Evolutionary conservation across 2,329 filamentous ascomycete species (phyloP).

Genomic region (Verticillium dahliae): DNA sequence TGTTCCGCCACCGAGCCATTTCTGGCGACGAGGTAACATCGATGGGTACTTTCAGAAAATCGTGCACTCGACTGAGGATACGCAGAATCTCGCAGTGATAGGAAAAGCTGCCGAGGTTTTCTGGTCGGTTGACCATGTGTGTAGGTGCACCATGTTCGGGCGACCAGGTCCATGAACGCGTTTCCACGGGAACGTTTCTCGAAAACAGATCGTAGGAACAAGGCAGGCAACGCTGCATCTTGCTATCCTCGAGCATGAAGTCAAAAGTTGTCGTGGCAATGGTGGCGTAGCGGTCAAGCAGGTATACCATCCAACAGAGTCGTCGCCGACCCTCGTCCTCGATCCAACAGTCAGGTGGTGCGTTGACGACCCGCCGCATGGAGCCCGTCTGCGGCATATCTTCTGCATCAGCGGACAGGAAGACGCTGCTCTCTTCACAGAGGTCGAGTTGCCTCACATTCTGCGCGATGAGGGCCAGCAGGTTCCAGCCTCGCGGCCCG

Average conservation of each 20-base stretch:
- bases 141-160: slow-evolving; percentile 16
- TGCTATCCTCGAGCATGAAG: slow-evolving; percentile 31
- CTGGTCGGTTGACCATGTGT: slow-evolving; percentile 19
- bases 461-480: slow-evolving; percentile 30
- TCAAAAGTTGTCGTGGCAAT: slow-evolving; percentile 33
- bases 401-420: slow-evolving; percentile 23
- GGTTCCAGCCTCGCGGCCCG: slow-evolving; percentile 33
- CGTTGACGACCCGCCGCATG: slow-evolving; percentile 24
- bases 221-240: slow-evolving; percentile 32
- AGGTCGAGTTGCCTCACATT: slow-evolving; percentile 31
- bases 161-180: slow-evolving; percentile 19
- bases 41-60: slow-evolving; percentile 31
- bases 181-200: slow-evolving; percentile 34
- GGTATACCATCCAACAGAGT: slow-evolving; percentile 38
- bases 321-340: slow-evolving; percentile 35
- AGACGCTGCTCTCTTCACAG: slow-evolving; percentile 30
- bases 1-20: slow-evolving; percentile 33
- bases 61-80: slow-evolving; percentile 34
- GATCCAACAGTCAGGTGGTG: slow-evolving; percentile 34
- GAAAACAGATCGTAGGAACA: slow-evolving; percentile 39
- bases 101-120: slow-evolving; percentile 37
- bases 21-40: slow-evolving; percentile 29
- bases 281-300: slow-evolving; percentile 35
- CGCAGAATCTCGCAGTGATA: slow-evolving; percentile 38
- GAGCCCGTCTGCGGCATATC: slow-evolving; percentile 26